Base-by-base conservation (phyloP, 2,329 filamentous ascomycete genomes). In the Cryphonectria radicalis region DNA sequence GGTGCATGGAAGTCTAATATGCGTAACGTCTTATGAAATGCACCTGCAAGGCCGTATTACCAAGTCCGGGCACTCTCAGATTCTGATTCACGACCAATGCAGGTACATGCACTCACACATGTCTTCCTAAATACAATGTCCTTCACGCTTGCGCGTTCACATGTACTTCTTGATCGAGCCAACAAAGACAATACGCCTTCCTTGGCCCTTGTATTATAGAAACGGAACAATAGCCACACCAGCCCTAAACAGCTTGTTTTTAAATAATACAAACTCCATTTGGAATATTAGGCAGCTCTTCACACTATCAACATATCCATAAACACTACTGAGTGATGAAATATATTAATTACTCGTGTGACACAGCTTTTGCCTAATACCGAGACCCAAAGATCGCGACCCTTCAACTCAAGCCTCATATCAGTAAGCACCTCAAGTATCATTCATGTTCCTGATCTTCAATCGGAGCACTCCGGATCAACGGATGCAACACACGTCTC, bases 391-490 rank as follows among this genome's bases (percentile, higher is more conserved):
- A 57, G 11, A 57, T 32, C 2, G 32, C 25, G 10, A 28, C 11
- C 25, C 25, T 7, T 3, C 11, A 57, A 17, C 10, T 32, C 5
- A 0, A 57, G 50, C 25, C 17, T 14, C 1, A 28, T 13, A 19
- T 35, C 59, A 10, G 57, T 7, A 37, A 13, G 19, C 8, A n/a
- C 13, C 76, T 77, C 11, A 17, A 50, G 4, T 5, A 22, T 17
- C 10, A 32, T 62, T 1, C 4, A 32, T 37, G 35, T 17, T 7
- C 35, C 35, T 62, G 32, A 19, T 14, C 19, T 19, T 62, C 35
- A n/a, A 13, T 22, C 35, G 59, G 59, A n/a, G 19, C 32, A n/a
- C 2, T 17, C 19, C 59, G 32, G 59, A 62, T 62, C 59, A 62
- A 19, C 59, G 32, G 59, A 62, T 62, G 28, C 14, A 62, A 62